These are phyloP conservation scores for Acacia concinna DNA, from an alignment of 331 rosid species.

Conservation along the genomic window DNA sequence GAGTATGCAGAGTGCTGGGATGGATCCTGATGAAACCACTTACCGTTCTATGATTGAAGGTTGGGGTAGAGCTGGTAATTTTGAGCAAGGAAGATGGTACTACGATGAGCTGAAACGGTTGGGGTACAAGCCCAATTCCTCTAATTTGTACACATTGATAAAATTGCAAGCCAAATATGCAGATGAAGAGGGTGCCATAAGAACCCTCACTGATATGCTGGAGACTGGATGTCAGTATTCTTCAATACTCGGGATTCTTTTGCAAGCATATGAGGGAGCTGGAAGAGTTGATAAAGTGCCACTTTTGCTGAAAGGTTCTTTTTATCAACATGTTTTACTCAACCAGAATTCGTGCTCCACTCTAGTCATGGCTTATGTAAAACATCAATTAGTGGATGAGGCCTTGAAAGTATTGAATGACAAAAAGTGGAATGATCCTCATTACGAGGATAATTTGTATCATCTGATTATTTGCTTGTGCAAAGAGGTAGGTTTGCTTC, in stretches of 20 bases:
- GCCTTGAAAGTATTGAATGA: constrained; percentile 64
- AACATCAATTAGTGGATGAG: constrained; percentile 68
- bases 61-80: constrained; percentile 83
- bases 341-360: constrained; percentile 81
- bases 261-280: constrained; percentile 73
- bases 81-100: constrained; percentile 52
- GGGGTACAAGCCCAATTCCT: constrained; percentile 70
- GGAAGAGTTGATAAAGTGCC: constrained; percentile 69
- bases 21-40: constrained; percentile 82
- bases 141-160: constrained; percentile 73
- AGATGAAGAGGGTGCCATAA: constrained; percentile 62
- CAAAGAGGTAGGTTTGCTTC: constrained; percentile 68
- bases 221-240: constrained; percentile 68
- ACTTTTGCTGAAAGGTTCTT: constrained; percentile 54
- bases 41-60: constrained; percentile 96
- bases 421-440: constrained; percentile 68
- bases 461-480: constrained; percentile 87
- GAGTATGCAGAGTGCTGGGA: constrained; percentile 43
- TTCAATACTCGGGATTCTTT: constrained; percentile 60
- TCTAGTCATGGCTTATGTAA: constrained; percentile 82
- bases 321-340: constrained; percentile 60
- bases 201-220: constrained; percentile 70
- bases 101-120: constrained; percentile 57
- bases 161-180: constrained; percentile 73
- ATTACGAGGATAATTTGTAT: constrained; percentile 73